Percentiles rank a stretch among this genome's conserved stretches.
Evolutionary conservation across 768 basidiomycete genomes (phyloP).

Genomic region (Pisolithus albus): DNA sequence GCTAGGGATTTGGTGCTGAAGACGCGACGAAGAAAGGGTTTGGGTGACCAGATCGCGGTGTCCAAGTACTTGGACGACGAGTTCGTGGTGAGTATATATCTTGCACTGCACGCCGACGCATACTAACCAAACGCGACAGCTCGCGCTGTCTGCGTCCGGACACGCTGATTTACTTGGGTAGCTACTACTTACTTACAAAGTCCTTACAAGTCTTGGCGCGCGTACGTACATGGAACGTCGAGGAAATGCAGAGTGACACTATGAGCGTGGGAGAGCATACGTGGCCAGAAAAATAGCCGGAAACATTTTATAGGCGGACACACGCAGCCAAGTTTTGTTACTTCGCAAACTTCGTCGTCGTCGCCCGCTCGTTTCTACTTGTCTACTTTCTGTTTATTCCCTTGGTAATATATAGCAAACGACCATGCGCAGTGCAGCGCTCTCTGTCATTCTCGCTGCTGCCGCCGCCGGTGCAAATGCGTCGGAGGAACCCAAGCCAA

Average conservation of each 20-base stretch:
- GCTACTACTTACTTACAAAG: conserved; percentile 6
- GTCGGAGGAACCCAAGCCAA: conserved; percentile 54
- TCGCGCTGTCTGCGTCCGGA: conserved; percentile 92
- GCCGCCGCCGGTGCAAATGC: conserved; percentile 60
- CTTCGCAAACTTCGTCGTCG: conserved; percentile 19
- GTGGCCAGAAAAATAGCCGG: conserved; percentile 35
- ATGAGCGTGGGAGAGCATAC: conserved; percentile 38
- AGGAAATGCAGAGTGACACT: not conserved
- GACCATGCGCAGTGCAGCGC: conserved; percentile 80
- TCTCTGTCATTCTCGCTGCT: conserved; percentile 61
- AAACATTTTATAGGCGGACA: conserved; percentile 27
- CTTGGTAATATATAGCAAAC: conserved; percentile 48
- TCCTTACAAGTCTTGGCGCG: conserved; percentile 6
- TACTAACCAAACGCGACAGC: conserved; percentile 37
- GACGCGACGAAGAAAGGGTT: conserved; percentile 91
- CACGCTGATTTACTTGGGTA: conserved; percentile 85
- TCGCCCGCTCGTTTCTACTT: conserved; percentile 33
- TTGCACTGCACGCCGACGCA: not conserved
- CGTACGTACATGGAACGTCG: not conserved
- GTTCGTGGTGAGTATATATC: conserved; percentile 64
- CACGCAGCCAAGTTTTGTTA: not conserved
- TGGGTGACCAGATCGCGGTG: conserved; percentile 95
- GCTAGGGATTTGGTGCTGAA: conserved; percentile 94
- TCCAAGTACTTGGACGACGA: conserved; percentile 97
- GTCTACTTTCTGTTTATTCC: conserved; percentile 15